Conservation (phyloP, 177 flowering plant species). For the Vitis hybrid region DNA sequence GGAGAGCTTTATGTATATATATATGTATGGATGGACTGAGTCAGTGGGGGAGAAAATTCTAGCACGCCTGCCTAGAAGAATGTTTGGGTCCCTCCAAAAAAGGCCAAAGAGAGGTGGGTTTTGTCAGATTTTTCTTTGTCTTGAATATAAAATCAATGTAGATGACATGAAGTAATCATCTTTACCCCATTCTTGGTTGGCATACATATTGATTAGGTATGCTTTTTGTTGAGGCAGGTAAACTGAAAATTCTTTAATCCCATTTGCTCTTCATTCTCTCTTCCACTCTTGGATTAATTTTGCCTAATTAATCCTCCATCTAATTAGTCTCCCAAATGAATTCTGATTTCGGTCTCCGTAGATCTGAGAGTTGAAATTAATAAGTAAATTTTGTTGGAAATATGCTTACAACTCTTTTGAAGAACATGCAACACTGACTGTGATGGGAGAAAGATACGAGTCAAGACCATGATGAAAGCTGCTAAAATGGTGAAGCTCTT, state of each 20-base stretch:
- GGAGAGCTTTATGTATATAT: too few relatives aligned
- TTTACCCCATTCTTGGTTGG: background rate
- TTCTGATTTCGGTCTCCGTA: too few relatives aligned
- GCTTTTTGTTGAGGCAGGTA: slow-evolving; percentile 37
- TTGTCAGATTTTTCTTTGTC: slow-evolving; percentile 20
- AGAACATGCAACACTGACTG: background rate
- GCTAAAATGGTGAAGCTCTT: too few relatives aligned
- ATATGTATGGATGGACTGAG: background rate
- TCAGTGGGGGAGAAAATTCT: slow-evolving; percentile 17
- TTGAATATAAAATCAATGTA: slow-evolving; percentile 11
- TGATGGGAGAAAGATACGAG: background rate
- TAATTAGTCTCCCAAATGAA: too few relatives aligned
- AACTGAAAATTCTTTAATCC: slow-evolving; percentile 3
- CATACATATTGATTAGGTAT: slow-evolving; percentile 16
- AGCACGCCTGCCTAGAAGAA: slow-evolving; percentile 37
- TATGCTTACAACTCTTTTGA: too few relatives aligned
- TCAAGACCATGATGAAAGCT: too few relatives aligned
- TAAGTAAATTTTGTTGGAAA: too few relatives aligned
- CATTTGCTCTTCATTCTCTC: background rate
- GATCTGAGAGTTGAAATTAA: too few relatives aligned
- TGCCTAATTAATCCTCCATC: background rate
- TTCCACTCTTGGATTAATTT: background rate
- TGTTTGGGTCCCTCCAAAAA: slow-evolving; percentile 27
- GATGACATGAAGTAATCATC: background rate
- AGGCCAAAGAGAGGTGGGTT: slow-evolving; percentile 23